Evolutionary conservation across 495 filamentous ascomycete genomes (phyloP), one percentile per base, ranked within the genome.

Genomic region (Trichoderma reesei): DNA sequence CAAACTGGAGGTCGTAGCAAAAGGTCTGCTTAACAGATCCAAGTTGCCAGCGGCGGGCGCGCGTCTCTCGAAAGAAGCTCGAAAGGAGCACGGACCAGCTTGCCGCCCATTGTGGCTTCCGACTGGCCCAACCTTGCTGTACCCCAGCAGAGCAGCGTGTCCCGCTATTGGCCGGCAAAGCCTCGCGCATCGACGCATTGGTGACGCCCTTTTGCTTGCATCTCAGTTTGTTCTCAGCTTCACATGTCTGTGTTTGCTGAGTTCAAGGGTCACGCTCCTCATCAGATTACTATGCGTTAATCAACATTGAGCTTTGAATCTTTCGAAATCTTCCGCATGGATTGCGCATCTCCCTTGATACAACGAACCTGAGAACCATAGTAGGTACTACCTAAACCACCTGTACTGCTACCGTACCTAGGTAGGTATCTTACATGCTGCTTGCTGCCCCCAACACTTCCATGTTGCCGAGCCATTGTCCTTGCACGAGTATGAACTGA

Each of bases 81-180:
- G 26, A 26, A n/a, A 34, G 51, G 31, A 56, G 51, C 51, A 56
- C 51, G 51, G 51, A 56, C 51, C 51, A 56, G n/a, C 42, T 18
- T 14, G 42, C 42, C 11, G 38, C 38, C 38, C 38, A 46, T 46
- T 46, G 42, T 18, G 11, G 42, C 42, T 46, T 16, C 42, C n/a
- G n/a, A 46, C 38, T 39, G 38, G 38, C 38, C 11, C 38, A 39
- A 39, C 6, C 38, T 39, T 11, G 11, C 38, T 39, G 6, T 39
- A 6, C 42, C 7, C 42, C 42, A 46, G 16, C 42, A 5, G 5
- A 10, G n/a, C 42, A 46, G 13, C 7, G 1, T 39, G 11, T 39
- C 38, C 38, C 26, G 38, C 6, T 3, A 39, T 39, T 7, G 38
- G 38, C 38, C 38, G 38, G 11, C 6, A 7, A 7, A 26, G 26